phyloP scores from a whole-genome alignment of 139 green algal genomes.

The Closterium sp. region DNA sequence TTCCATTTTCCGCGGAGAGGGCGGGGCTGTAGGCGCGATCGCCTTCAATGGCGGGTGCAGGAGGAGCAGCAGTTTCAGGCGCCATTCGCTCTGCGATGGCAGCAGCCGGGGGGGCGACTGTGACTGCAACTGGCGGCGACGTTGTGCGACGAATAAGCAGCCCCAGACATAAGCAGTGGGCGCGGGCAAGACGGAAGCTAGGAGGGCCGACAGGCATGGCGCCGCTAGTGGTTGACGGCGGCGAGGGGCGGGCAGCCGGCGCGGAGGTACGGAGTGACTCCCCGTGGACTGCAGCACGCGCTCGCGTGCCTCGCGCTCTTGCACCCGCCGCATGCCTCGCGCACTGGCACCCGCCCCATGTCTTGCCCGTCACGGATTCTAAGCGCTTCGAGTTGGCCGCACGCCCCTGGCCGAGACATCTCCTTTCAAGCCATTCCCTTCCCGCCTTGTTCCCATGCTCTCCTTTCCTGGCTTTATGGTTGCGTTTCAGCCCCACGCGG shows the following conservation, averaged over 20 bases:
- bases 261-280: neutral
- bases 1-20: no score
- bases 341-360: neutral
- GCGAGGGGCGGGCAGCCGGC: neutral
- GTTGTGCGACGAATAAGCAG: neutral
- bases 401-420: neutral
- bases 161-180: neutral
- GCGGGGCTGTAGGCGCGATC: neutral
- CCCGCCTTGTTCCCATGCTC: neutral
- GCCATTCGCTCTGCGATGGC: neutral
- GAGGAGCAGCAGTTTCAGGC: neutral
- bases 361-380: neutral
- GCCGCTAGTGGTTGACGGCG: neutral
- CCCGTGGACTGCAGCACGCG: no score
- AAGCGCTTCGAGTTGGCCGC: neutral
- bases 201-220: neutral
- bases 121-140: neutral
- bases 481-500: neutral
- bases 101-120: neutral
- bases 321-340: neutral
- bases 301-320: no score
- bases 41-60: neutral
- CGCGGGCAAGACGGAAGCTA: neutral
- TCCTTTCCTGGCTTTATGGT: neutral
- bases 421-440: neutral